These are phyloP conservation scores for Amorphotheca resinae DNA, from an alignment of 495 filamentous ascomycete genomes.

Conservation along the genomic window DNA sequence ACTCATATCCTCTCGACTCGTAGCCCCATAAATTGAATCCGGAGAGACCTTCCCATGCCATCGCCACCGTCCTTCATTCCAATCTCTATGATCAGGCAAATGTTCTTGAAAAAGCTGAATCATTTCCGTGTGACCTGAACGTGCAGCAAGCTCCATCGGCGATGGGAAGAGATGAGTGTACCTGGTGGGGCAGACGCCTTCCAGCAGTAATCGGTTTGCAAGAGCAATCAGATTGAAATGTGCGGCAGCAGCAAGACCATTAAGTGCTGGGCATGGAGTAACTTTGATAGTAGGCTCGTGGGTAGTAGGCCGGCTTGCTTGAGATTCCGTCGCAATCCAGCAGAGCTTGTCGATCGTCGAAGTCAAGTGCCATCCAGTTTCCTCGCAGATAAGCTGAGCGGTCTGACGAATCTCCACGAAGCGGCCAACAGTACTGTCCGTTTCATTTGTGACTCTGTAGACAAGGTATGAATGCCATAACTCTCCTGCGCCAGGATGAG, in stretches of 20 bases:
- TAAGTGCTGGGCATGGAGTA: neutral
- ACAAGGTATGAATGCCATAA: slow-evolving; percentile 16
- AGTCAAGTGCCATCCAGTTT: neutral
- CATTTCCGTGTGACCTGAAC: slow-evolving; percentile 9
- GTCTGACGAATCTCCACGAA: slow-evolving; percentile 7
- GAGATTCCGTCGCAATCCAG: slow-evolving; percentile 6
- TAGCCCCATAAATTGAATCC: slow-evolving; percentile 4
- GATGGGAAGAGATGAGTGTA: slow-evolving; percentile 6
- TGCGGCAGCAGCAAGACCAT: slow-evolving; percentile 12
- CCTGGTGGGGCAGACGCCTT: slow-evolving; percentile 6
- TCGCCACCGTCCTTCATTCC: neutral
- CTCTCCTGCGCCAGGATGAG: slow-evolving; percentile 7
- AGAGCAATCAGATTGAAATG: slow-evolving; percentile 11
- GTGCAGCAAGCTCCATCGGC: slow-evolving; percentile 15
- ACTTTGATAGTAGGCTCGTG: neutral
- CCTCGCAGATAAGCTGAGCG: slow-evolving; percentile 9
- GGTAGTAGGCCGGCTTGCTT: neutral
- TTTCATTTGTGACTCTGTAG: slow-evolving; percentile 13
- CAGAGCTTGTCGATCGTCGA: slow-evolving; percentile 13
- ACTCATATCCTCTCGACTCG: slow-evolving; percentile 10
- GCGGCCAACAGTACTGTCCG: slow-evolving; percentile 1
- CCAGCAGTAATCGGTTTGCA: slow-evolving; percentile 8
- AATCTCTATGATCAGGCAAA: slow-evolving; percentile 2
- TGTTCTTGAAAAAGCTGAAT: slow-evolving; percentile 12
- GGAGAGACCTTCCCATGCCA: slow-evolving; percentile 2